Conservation (phyloP, 2,329 filamentous ascomycete genomes). For the Tympanopsis confertula region DNA sequence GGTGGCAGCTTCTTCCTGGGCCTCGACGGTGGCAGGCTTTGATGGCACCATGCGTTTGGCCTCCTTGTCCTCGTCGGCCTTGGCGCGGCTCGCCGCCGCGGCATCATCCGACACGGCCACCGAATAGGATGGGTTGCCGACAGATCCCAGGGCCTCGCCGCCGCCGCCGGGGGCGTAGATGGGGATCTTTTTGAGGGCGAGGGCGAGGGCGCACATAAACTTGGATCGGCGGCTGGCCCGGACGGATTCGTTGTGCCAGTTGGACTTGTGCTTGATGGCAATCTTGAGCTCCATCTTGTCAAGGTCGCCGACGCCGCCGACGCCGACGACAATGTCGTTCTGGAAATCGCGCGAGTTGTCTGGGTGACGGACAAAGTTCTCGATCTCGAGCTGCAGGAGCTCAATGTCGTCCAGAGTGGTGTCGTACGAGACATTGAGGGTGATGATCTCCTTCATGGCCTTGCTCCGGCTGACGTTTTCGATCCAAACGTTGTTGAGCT, state of each 20-base stretch:
- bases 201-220: constrained; percentile 87
- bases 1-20: constrained; percentile 31
- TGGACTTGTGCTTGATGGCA: constrained; percentile 83
- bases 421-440: constrained; percentile 71
- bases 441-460: constrained; percentile 78
- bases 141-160: constrained; percentile 44
- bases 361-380: constrained; percentile 68
- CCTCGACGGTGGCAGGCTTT: constrained; percentile 12
- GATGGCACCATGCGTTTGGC: constrained; percentile 52
- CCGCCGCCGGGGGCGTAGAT: constrained; percentile 74
- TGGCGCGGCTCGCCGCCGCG: constrained; percentile 51
- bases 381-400: constrained; percentile 72
- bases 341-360: constrained; percentile 89
- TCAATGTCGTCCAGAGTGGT: constrained; percentile 86
- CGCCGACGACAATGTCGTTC: constrained; percentile 67
- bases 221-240: constrained; percentile 76
- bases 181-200: constrained; percentile 76
- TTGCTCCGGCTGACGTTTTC: constrained; percentile 88
- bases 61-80: constrained; percentile 48
- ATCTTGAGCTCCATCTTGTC: constrained; percentile 78
- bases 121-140: constrained; percentile 70
- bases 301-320: constrained; percentile 70
- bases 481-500: constrained; percentile 85
- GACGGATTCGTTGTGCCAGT: constrained; percentile 78
- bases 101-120: constrained; percentile 62